Evolutionary conservation across 441 rosid genomes (phyloP), one percentile per base, ranked within the genome.

Genomic region (Adansonia gregorii): DNA sequence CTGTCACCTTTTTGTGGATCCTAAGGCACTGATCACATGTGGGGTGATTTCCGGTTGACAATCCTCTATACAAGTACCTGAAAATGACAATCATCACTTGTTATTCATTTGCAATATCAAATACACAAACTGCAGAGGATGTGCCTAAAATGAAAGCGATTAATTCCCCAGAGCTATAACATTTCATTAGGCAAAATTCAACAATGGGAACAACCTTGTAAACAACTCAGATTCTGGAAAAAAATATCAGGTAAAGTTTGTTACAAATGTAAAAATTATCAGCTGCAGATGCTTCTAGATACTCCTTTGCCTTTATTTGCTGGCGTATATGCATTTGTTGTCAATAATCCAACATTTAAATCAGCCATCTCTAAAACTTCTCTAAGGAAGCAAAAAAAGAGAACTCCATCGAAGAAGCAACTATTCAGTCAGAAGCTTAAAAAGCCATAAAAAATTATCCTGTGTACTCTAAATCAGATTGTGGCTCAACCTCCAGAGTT

Each of bases 11-110:
- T 83, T 91, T 95, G 27, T 93, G 98, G 79, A 95, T 93, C 64
- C 88, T 85, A 20, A 95, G 87, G 87, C 97, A 93, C 59, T 92
- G 98, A 43, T 95, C 97, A 54, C 97, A 95, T 56, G 97, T 92
- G 19, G 95, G 93, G 75, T 94, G 87, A 83, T 95, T 97, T 9
- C 95, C 98, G 6, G 99, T 90, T 2, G 97, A 93, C 83, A 95
- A 86, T 4, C 98, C 98, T 87, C 94, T 86, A 45, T 95, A 93
- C 75, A 91, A 78, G 80, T 92, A 93, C 94, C 97, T 92, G 83
- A 72, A 27, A 51, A 83, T 76, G 46, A 20, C 0, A 41, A 8
- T 35, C 27, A 7, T 0, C 55, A 72, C 12, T 8, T 55, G 41
- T 76, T 60, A 9, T 45, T 49, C 15, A 45, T 67, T 73, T 0